Conservation (phyloP, 495 filamentous ascomycete species). For the Lichenothelia convexa region DNA sequence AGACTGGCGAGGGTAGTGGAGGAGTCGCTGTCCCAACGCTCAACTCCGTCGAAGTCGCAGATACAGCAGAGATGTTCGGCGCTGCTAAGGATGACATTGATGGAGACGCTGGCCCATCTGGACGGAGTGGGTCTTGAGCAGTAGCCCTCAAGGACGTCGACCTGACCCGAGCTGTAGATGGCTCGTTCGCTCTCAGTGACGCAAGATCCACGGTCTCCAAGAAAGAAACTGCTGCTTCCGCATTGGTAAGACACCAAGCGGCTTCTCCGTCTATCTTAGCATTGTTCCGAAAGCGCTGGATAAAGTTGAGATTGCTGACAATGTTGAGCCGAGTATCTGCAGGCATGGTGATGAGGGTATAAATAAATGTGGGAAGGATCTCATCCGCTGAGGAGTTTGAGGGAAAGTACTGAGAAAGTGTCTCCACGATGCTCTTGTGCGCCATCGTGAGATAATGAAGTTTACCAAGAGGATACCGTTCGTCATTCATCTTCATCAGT, state of each 20-base stretch:
- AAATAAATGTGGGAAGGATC: conserved; percentile 91
- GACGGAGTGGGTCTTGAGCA: conserved; percentile 21
- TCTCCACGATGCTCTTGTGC: conserved; percentile 89
- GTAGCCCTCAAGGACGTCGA: conserved; percentile 32
- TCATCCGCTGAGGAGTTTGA: conserved; percentile 93
- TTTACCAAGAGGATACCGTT: conserved; percentile 77
- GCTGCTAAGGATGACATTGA: neutral
- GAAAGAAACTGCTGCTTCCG: conserved; percentile 89
- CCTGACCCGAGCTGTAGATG: conserved; percentile 35
- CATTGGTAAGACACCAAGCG: conserved; percentile 89
- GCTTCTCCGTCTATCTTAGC: conserved; percentile 80
- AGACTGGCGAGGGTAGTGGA: conserved; percentile 15
- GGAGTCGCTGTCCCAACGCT: conserved; percentile 19
- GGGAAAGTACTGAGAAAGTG: conserved; percentile 50
- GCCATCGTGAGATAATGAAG: conserved; percentile 72
- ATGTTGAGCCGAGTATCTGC: conserved; percentile 73
- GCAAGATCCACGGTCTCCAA: conserved; percentile 95
- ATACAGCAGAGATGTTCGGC: conserved; percentile 4
- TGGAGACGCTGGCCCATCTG: conserved; percentile 5
- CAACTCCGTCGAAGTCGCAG: conserved; percentile 8
- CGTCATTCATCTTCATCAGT: conserved; percentile 67
- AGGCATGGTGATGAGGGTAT: conserved; percentile 77
- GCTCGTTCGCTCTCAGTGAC: conserved; percentile 70
- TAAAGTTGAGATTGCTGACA: conserved; percentile 84
- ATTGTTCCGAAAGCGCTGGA: conserved; percentile 78